Evolutionary conservation across 1,284 basidiomycete species (phyloP).

Genomic region (Lentinula novae-zelandiae): DNA sequence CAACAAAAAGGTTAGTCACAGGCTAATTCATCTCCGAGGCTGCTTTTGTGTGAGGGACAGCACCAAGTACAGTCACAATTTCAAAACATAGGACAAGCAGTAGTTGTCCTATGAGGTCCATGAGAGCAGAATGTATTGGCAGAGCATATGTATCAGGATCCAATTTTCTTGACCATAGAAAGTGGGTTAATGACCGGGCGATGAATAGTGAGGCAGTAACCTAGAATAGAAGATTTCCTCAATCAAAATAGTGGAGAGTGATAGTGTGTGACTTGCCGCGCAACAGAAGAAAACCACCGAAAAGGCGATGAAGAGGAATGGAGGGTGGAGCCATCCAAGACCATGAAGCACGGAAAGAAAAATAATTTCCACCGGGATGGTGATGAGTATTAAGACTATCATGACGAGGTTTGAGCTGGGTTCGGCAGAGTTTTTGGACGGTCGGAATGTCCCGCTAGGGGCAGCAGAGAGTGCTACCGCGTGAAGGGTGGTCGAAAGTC

Average conservation of each 20-base stretch:
- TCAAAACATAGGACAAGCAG: constrained; percentile 76
- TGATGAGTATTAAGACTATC: constrained; percentile 67
- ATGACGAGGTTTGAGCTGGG: constrained; percentile 55
- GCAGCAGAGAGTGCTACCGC: constrained; percentile 19
- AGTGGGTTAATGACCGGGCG: constrained; percentile 69
- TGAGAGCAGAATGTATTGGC: constrained; percentile 85
- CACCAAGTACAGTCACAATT: constrained; percentile 35
- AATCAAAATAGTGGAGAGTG: not conserved
- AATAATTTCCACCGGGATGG: constrained; percentile 72
- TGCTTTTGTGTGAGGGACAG: not conserved
- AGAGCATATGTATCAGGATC: constrained; percentile 96
- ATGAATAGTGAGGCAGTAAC: constrained; percentile 66
- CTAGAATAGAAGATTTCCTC: constrained; percentile 32
- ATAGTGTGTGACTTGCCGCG: constrained; percentile 52
- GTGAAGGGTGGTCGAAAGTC: constrained; percentile 85
- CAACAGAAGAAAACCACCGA: constrained; percentile 69
- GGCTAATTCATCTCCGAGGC: not conserved
- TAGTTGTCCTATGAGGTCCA: constrained; percentile 90
- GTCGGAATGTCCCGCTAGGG: not conserved
- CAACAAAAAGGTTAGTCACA: not conserved
- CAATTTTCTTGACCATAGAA: constrained; percentile 77
- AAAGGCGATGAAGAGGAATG: constrained; percentile 62
- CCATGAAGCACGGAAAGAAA: constrained; percentile 65
- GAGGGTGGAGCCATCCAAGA: constrained; percentile 76
- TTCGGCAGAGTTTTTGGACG: not conserved